Evolutionary conservation across 331 rosid genomes (phyloP), one percentile per base, ranked within the genome.

Genomic region (Acacia pycnantha): DNA sequence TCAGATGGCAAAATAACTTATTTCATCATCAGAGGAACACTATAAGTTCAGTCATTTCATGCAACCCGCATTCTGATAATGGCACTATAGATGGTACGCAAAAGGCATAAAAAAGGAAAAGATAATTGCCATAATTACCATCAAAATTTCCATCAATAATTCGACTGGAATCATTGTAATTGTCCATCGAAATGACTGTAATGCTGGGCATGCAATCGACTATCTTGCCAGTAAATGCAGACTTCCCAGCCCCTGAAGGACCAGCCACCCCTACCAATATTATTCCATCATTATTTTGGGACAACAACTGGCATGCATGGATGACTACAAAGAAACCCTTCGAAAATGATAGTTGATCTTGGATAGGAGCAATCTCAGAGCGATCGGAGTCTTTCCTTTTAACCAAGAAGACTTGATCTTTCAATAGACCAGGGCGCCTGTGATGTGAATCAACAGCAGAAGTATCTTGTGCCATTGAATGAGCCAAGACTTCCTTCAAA

Each of bases 201-300:
- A 71, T 47, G 59, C 76, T 47, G 8, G 76, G 58, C 76, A 71
- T 47, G 76, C 26, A 71, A 53, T 26, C 47, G 58, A 71, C 59
- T 71, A 71, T 71, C 47, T 46, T 71, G 7, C 47, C 76, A 46
- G 59, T 44, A 35, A 71, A 71, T 26, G 3, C 59, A 71, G 76
- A 46, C 59, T 71, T 71, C 59, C 76, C 59, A 8, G 76, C 76
- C 59, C 76, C 76, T 16, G 76, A 71, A 71, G 76, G 76, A 71
- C 76, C 76, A 4, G 76, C 76, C 41, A 71, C 47, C 24, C 76
- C 76, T 26, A 71, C 76, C 58, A 71, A 26, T 13, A 71, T 71
- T 46, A 71, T 71, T 71, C 76, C 76, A 24, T 71, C 76, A 47
- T 71, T 71, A 14, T 26, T 71, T 71, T 71, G 26, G 41, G 76